A percentile compares a stretch with the other conserved stretches of the same genome.
Conservation (phyloP, 306 rosid species). For the Purshia tridentata region DNA sequence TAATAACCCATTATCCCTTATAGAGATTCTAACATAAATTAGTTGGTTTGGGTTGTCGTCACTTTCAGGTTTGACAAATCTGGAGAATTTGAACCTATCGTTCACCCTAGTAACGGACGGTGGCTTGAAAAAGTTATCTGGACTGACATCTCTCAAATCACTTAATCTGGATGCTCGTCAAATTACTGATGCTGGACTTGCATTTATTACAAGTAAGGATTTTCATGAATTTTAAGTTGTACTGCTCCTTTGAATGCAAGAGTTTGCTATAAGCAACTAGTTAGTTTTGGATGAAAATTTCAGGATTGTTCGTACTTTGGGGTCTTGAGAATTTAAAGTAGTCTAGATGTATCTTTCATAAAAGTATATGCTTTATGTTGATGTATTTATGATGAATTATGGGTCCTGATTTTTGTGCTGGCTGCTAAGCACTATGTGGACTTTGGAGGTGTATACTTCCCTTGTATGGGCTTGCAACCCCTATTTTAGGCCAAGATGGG, state of each 20-base stretch:
- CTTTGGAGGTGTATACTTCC: neutral
- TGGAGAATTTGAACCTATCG: constrained; percentile 71
- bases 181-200: constrained; percentile 68
- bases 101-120: constrained; percentile 57
- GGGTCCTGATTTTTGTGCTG: neutral
- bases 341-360: too few species aligned
- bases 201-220: constrained; percentile 50
- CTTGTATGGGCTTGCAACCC: neutral
- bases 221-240: neutral
- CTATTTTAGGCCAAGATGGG: neutral
- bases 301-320: too few species aligned
- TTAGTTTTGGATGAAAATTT: neutral
- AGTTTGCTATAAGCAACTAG: neutral
- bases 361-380: too few species aligned
- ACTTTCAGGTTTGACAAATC: constrained; percentile 51
- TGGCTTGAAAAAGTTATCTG: constrained; percentile 56
- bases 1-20: too few species aligned
- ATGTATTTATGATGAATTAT: neutral
- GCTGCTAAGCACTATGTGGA: neutral
- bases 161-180: constrained; percentile 81
- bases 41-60: neutral
- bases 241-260: constrained; percentile 2
- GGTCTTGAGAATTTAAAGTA: too few species aligned
- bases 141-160: constrained; percentile 71
- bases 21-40: neutral